These are phyloP conservation scores for Dipodascus geniculatus DNA, from an alignment of 805 yeast species.

Conservation along the genomic window DNA sequence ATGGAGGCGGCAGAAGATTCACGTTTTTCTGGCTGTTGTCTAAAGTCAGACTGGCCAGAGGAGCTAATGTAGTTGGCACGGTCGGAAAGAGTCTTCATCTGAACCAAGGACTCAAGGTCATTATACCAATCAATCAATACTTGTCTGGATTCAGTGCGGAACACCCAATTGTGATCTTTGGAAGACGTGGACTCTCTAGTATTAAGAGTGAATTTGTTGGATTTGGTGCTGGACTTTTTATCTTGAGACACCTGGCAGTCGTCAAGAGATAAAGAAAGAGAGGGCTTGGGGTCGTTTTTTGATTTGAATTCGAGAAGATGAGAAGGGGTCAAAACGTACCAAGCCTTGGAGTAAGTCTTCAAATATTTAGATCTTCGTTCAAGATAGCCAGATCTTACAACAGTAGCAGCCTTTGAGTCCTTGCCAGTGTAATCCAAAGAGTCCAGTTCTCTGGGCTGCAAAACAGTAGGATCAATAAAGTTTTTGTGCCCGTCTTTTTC, in stretches of 20 bases:
- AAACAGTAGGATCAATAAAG: slow-evolving; percentile 49
- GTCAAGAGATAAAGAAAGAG: slow-evolving; percentile 67
- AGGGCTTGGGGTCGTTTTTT: slow-evolving; percentile 68
- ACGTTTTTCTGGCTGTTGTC: not conserved
- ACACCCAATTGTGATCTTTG: slow-evolving; percentile 83
- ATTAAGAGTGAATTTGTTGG: slow-evolving; percentile 60
- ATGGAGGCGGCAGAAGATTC: not conserved
- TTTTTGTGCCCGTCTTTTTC: slow-evolving; percentile 53
- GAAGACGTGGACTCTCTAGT: slow-evolving; percentile 56
- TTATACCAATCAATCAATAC: slow-evolving; percentile 76
- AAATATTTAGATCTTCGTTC: slow-evolving; percentile 87
- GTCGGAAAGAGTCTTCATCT: slow-evolving; percentile 41
- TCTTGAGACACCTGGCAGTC: slow-evolving; percentile 78
- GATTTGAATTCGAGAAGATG: slow-evolving; percentile 85
- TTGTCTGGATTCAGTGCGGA: slow-evolving; percentile 75
- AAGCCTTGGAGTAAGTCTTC: slow-evolving; percentile 83
- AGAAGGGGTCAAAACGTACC: slow-evolving; percentile 82
- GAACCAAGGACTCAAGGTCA: slow-evolving; percentile 59
- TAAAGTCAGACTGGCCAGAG: slow-evolving; percentile 3
- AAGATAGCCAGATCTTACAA: slow-evolving; percentile 64
- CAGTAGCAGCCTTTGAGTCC: slow-evolving; percentile 54
- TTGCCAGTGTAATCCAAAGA: slow-evolving; percentile 59
- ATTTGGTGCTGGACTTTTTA: slow-evolving; percentile 37
- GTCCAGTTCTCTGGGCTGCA: slow-evolving; percentile 48
- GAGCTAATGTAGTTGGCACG: slow-evolving; percentile 11